Base-by-base conservation (phyloP, 805 yeast genomes). In the Lipomyces mesembrius region DNA sequence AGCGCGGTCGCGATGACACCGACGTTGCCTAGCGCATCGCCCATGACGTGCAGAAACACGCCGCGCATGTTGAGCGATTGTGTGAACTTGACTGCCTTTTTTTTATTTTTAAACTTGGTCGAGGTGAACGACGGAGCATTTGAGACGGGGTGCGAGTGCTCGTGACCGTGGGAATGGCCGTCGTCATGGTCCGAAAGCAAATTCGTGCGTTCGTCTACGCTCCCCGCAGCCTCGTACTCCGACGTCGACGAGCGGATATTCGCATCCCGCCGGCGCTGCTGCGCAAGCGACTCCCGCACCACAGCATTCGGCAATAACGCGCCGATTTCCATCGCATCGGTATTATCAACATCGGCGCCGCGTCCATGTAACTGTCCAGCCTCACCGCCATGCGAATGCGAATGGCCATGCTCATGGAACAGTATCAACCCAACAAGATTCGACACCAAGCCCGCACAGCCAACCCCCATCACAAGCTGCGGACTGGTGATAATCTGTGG, bases 1-100 rank as follows among this genome's bases (percentile, higher is more conserved):
- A 94, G 70, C 2, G 98, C 99, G 1, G 97, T 88, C 3, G 84
- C 77, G 65, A 94, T 95, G 61, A 94, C 99, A 71, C 98, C 98
- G 63, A 94, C 80, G 76, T 94, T 94, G 70, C 99, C 98, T 64
- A 94, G 82, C 0, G 98, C 98, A 78, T 94, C 99, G 57, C 98
- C 98, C 73, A 95, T 70, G 12, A 95, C 99, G 76, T 94, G 99
- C 75, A 94, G 82, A 76, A 91, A 95, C 2, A 94, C 98, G 70
- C 99, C 99, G 74, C 91, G 93, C 98, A 94, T 94, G 79, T 95
- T 94, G 81, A 94, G 81, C n/a, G 97, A 90, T 75, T 84, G 86
- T 39, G 78, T 73, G 67, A 81, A 54, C 61, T 76, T 75, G 69
- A 68, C 20, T 67, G 70, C 25, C 49, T 61, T 39, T 61, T 61